Evolutionary conservation across 805 yeast genomes (phyloP).

Genomic region (Cyberlindnera galapagoensis): DNA sequence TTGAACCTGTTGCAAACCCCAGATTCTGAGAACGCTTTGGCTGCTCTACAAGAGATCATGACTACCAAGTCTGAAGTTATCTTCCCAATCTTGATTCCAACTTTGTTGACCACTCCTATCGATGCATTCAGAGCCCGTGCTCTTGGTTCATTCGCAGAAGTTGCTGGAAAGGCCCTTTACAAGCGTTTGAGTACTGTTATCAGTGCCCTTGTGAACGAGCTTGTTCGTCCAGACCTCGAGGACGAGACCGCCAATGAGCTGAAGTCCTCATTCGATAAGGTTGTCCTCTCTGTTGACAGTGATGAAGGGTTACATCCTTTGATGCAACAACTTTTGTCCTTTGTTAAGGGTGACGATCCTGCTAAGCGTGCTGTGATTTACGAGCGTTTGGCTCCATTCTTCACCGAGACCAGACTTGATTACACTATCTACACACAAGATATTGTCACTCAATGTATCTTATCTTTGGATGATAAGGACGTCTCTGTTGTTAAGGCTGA

Average conservation of each 20-base stretch:
- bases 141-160: constrained; percentile 78
- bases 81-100: constrained; percentile 89
- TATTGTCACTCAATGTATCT: constrained; percentile 62
- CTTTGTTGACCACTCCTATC: constrained; percentile 75
- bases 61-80: constrained; percentile 82
- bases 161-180: constrained; percentile 79
- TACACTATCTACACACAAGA: constrained; percentile 70
- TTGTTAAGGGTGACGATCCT: constrained; percentile 72
- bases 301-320: constrained; percentile 80
- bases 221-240: constrained; percentile 34
- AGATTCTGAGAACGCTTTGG: constrained; percentile 68
- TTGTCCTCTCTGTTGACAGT: constrained; percentile 67
- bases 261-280: constrained; percentile 52
- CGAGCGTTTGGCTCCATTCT: constrained; percentile 66
- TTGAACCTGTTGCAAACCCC: constrained; percentile 58
- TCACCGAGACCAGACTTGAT: constrained; percentile 57
- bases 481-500: constrained; percentile 56
- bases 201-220: constrained; percentile 61
- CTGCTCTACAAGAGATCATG: constrained; percentile 90
- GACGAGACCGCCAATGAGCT: constrained; percentile 34
- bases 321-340: constrained; percentile 68
- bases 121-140: constrained; percentile 83
- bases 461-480: constrained; percentile 67
- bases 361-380: constrained; percentile 57
- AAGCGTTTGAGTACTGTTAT: constrained; percentile 68